Base-by-base conservation (phyloP, 2,329 filamentous ascomycete species). In the Cordyceps javanica region DNA sequence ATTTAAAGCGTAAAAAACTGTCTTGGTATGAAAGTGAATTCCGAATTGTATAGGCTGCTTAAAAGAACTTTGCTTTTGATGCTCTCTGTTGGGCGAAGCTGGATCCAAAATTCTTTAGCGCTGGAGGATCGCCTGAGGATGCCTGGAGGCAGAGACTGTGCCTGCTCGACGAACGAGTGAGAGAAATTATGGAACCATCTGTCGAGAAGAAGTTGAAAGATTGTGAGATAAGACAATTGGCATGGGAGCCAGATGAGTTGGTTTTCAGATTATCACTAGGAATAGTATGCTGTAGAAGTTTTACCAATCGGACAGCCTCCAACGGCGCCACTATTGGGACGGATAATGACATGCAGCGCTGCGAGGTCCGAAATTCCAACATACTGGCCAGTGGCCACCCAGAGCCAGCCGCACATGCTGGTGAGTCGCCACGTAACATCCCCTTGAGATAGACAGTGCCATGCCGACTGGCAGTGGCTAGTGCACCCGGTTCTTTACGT, bases 161-260 rank as follows among this genome's bases (percentile, higher is more conserved):
- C 2, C 25, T 51, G 46, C 55, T 57, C 13, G 55, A 57, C 26
- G 25, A 51, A 25, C 34, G 36, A 21, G 19, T n/a, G 5, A 34
- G 13, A 13, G 36, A 57, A n/a, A 14, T 25, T 23, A 51, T 51
- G 55, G 46, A 51, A 19, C 19, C n/a, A 11, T 51, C 44, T 26
- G 55, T 57, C 36, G 36, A 44, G n/a, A 25, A 32, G 28, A 57
- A 57, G 25, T 10, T 57, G 25, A 49, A 51, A n/a, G 25, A 44
- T 21, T 5, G 21, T 8, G 46, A 57, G 36, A 57, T n/a, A 9
- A 57, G 45, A 25, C 34, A 57, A 14, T 44, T 57, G 36, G 55
- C 21, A 23, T 57, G 46, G 55, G 55, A 57, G 25, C 38, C 46
- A 14, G 13, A 51, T 42, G 44, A 58, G n/a, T 23, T 39, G 60